Percentiles rank a stretch among this genome's conserved stretches.
Evolutionary conservation across 495 filamentous ascomycete genomes (phyloP).

Genomic region (Cudoniella acicularis): DNA sequence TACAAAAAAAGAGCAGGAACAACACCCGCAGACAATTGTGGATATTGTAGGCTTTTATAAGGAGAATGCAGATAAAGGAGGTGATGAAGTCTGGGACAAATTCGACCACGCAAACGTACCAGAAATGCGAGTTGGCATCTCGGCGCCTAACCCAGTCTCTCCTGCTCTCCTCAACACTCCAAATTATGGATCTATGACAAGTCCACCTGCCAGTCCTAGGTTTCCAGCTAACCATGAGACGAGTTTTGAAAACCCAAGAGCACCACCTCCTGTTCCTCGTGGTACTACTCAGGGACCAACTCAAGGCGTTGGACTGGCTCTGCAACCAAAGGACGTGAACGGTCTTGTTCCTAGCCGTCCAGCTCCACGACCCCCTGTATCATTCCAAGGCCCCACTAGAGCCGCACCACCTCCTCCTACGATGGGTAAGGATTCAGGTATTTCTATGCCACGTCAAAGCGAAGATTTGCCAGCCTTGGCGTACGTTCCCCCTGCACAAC

Average conservation of each 20-base stretch:
- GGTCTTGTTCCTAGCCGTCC: constrained; percentile 60
- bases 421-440: constrained; percentile 48
- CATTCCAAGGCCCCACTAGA: constrained; percentile 33
- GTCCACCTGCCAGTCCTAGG: constrained; percentile 84
- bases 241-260: constrained; percentile 95
- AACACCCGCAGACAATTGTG: constrained; percentile 90
- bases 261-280: constrained; percentile 85
- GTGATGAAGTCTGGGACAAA: constrained; percentile 89
- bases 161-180: constrained; percentile 47
- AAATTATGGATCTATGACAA: constrained; percentile 45
- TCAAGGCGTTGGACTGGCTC: constrained; percentile 17
- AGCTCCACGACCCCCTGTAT: constrained; percentile 59
- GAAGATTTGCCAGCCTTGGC: constrained; percentile 45
- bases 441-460: constrained; percentile 47
- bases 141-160: constrained; percentile 37
- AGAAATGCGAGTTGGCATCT: constrained; percentile 45
- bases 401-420: constrained; percentile 40
- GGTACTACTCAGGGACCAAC: constrained; percentile 28
- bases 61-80: constrained; percentile 76
- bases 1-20: constrained; percentile 89
- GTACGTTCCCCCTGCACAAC: constrained; percentile 38
- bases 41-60: constrained; percentile 97
- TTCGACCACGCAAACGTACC: constrained; percentile 77
- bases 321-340: constrained; percentile 44
- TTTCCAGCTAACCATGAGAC: constrained; percentile 88